A percentile compares a stretch with the other conserved stretches of the same genome.
Conservation (phyloP, 768 basidiomycete species). For the Pisolithus tinctorius region DNA sequence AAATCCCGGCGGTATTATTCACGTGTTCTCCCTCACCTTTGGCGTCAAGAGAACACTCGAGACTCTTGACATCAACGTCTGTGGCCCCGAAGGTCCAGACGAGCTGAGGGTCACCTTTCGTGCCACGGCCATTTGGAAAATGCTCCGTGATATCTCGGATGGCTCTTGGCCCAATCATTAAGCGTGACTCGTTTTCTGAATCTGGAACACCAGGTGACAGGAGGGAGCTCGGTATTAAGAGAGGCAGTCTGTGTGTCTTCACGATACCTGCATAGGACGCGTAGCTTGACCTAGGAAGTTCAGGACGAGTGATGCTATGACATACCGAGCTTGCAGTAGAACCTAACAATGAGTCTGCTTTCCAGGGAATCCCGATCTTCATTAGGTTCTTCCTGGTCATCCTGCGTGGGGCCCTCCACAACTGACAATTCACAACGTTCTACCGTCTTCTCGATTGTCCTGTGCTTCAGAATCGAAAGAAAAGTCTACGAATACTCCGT, state of each 20-base stretch:
- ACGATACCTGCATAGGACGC: slow-evolving; percentile 49
- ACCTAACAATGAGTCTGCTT: slow-evolving; percentile 61
- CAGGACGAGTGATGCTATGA: not conserved
- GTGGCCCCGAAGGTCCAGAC: slow-evolving; percentile 71
- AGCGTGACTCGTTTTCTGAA: slow-evolving; percentile 47
- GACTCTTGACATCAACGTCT: slow-evolving; percentile 64
- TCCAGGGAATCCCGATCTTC: slow-evolving; percentile 53
- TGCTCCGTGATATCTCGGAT: slow-evolving; percentile 78
- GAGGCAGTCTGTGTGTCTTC: slow-evolving; percentile 71
- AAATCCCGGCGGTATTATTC: not conserved
- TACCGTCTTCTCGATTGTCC: slow-evolving; percentile 68
- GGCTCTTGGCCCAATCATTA: slow-evolving; percentile 67
- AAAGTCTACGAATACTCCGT: slow-evolving; percentile 42
- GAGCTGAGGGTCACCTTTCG: slow-evolving; percentile 69
- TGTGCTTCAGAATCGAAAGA: slow-evolving; percentile 67
- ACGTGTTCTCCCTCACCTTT: slow-evolving; percentile 39
- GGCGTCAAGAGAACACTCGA: slow-evolving; percentile 57
- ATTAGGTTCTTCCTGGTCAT: slow-evolving; percentile 19
- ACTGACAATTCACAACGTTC: slow-evolving; percentile 73
- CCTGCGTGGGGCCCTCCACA: slow-evolving; percentile 41
- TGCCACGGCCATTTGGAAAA: slow-evolving; percentile 58
- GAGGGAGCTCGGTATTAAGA: slow-evolving; percentile 51
- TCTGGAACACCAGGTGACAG: slow-evolving; percentile 65
- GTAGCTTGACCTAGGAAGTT: slow-evolving; percentile 1
- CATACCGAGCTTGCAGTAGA: slow-evolving; percentile 81